phyloP scores from a whole-genome alignment of 2,329 filamentous ascomycete genomes.

The Colletotrichum spinosum region DNA sequence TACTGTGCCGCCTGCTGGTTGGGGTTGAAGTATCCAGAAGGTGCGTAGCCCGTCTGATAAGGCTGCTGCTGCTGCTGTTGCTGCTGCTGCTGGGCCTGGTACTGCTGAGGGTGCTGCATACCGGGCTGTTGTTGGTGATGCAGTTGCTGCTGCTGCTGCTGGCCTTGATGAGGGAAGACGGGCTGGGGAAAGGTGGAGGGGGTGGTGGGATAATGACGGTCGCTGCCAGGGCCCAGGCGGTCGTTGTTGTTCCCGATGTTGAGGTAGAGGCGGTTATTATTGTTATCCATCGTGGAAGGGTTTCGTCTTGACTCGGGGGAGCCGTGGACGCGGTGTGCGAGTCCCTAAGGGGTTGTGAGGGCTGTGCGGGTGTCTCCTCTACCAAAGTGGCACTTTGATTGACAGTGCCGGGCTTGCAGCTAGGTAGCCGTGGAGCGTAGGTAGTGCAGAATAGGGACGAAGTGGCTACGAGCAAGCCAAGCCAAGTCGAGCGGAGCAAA shows the following conservation, averaged over 20 bases:
- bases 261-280: conserved; percentile 73
- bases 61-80: conserved; percentile 51
- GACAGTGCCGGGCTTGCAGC: conserved; percentile 5
- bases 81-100: conserved; percentile 49
- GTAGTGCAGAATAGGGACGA: no score
- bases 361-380: conserved; percentile 23
- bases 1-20: conserved; percentile 64
- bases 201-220: conserved; percentile 84
- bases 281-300: conserved; percentile 60
- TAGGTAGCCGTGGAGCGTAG: conserved; percentile 1
- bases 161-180: conserved; percentile 65
- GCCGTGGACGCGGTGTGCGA: conserved; percentile 15
- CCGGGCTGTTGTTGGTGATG: conserved; percentile 51
- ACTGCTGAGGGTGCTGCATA: conserved; percentile 44
- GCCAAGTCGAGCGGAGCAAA: neutral
- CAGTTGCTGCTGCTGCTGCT: conserved; percentile 51
- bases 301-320: conserved; percentile 29
- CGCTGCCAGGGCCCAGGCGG: conserved; percentile 68
- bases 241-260: conserved; percentile 76
- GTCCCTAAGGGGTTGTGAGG: conserved; percentile 9
- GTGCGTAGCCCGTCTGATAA: conserved; percentile 59
- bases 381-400: conserved; percentile 32
- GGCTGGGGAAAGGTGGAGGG: conserved; percentile 97
- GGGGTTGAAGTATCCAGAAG: conserved; percentile 71
- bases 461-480: no score